Base-by-base conservation (phyloP, 2,329 filamentous ascomycete genomes). In the Fusarium illudens region DNA sequence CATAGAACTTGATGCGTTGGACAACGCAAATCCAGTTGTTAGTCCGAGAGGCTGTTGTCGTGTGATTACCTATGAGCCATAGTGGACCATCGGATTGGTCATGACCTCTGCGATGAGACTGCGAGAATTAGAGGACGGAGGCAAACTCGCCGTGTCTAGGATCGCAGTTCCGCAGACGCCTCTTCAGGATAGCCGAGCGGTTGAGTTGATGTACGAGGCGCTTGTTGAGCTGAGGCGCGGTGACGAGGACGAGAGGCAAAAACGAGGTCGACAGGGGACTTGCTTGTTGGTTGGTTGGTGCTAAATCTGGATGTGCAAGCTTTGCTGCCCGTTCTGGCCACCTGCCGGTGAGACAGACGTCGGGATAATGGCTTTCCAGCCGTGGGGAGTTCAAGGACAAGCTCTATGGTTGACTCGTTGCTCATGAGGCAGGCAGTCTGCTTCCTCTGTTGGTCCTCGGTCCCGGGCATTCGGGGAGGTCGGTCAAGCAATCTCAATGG, bases 291-390 rank as follows among this genome's bases (percentile, higher is more conserved):
- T 49, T 53, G 55, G 48, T 36, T 27, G 61, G 48, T 67, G 57
- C 58, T 56, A 65, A 56, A 51, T 53, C 46, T 56, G 58, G 57
- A 68, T 64, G 60, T 65, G 61, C 61, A 70, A 70, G 57, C 59
- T 52, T 55, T 58, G 27, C 50, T 66, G 56, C 65, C 58, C 30
- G 34, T 63, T 57, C 62, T 52, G 64, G 62, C 58, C 58, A 51
- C 58, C 52, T 71, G 62, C 55, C 67, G 50, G 58, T 62, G 61
- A 70, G 71, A 73, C 71, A 66, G 34, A 60, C 62, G 39, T 72
- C 49, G 49, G 56, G 60, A 62, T 42, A 49, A 65, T 60, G 49
- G 55, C 55, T 51, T 50, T 58, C 51, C 51, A 32, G 32, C 34
- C 44, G 34, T 53, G 48, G 49, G 29, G 49, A 49, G 17, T 50